Evolutionary conservation across 2,329 filamentous ascomycete genomes (phyloP).

Genomic region (Ophiostoma ulmi): DNA sequence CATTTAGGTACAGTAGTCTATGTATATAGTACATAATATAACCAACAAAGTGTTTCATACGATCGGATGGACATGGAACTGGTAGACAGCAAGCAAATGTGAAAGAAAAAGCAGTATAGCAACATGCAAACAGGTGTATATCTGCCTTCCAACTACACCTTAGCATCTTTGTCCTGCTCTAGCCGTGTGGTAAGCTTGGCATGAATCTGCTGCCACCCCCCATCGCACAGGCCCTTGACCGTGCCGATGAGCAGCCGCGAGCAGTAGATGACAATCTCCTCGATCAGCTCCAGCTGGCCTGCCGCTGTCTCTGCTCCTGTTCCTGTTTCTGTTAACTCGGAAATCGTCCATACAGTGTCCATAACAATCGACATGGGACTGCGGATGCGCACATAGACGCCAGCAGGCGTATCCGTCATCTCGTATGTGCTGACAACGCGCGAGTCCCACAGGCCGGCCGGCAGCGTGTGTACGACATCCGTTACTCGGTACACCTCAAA

Average conservation of each 20-base stretch:
- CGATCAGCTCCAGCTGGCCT: slow-evolving; percentile 40
- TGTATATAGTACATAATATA: not conserved
- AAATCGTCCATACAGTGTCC: slow-evolving; percentile 49
- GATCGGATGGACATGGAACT: no score
- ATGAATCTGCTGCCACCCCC: slow-evolving; percentile 48
- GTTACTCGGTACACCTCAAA: slow-evolving; percentile 45
- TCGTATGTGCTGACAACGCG: slow-evolving; percentile 51
- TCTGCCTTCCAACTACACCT: not conserved
- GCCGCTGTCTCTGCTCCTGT: not conserved
- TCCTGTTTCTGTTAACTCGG: slow-evolving; percentile 28
- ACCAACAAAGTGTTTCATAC: not conserved
- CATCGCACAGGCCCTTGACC: slow-evolving; percentile 48
- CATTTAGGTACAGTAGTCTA: not conserved
- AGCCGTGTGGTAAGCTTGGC: slow-evolving; percentile 43
- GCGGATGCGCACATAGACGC: slow-evolving; percentile 48
- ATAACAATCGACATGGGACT: slow-evolving; percentile 49
- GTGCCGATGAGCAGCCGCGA: slow-evolving; percentile 46
- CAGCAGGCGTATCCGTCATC: slow-evolving; percentile 44
- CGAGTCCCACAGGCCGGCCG: slow-evolving; percentile 52
- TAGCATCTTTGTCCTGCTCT: slow-evolving; percentile 27
- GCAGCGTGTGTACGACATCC: slow-evolving; percentile 48
- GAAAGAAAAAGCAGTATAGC: not conserved
- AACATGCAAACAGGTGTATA: no score
- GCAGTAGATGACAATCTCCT: slow-evolving; percentile 48
- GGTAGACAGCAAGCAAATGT: not conserved